These are phyloP conservation scores for Tricholoma saponaceum DNA, from an alignment of 768 basidiomycete species.

Conservation along the genomic window DNA sequence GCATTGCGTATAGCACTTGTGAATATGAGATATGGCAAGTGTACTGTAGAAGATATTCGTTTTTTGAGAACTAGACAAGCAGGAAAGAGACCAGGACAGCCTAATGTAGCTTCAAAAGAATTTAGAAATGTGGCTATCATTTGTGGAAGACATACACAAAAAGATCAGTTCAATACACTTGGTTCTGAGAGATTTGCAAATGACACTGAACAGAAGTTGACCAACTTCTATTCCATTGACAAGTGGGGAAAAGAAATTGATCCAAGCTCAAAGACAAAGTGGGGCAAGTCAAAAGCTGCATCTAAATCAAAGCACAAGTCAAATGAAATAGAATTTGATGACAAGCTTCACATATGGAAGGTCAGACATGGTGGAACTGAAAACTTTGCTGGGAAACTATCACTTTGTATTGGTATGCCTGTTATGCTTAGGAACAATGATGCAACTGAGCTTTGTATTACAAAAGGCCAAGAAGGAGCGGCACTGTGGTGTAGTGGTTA, in stretches of 20 bases:
- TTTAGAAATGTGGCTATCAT: not conserved
- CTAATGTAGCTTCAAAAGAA: not conserved
- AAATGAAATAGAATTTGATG: not conserved
- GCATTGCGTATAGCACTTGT: not conserved
- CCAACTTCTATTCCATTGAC: constrained; percentile 22
- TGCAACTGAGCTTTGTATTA: constrained; percentile 26
- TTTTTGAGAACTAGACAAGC: not conserved
- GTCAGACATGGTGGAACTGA: not conserved
- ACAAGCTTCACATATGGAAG: not conserved
- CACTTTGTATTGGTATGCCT: constrained; percentile 25
- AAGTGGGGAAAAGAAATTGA: not conserved
- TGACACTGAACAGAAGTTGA: constrained; percentile 11
- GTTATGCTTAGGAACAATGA: constrained; percentile 24
- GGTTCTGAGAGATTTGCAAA: not conserved
- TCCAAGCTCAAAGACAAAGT: not conserved
- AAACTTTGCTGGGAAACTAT: constrained; percentile 2
- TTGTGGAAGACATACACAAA: not conserved
- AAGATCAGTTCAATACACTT: not conserved
- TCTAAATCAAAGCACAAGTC: not conserved
- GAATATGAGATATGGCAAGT: not conserved
- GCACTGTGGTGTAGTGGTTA: no score
- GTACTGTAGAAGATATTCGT: not conserved
- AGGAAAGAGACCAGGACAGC: not conserved
- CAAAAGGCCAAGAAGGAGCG: constrained; percentile 28
- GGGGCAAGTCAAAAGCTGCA: not conserved